These are phyloP conservation scores for Ascochyta koolunga DNA, from an alignment of 2,329 filamentous ascomycete species.

Conservation along the genomic window DNA sequence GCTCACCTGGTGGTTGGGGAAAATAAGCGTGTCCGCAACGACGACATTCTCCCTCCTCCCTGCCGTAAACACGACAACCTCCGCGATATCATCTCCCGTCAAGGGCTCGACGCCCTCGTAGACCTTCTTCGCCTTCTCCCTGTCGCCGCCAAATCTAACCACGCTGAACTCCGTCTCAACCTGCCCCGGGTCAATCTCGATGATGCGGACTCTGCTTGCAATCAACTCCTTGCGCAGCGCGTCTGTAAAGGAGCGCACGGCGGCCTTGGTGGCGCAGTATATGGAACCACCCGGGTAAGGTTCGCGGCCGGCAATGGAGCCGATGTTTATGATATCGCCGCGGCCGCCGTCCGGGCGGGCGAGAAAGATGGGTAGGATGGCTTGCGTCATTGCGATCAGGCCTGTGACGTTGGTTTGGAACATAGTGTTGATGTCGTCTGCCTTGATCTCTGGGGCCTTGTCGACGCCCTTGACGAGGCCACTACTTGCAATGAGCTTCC, in stretches of 20 bases:
- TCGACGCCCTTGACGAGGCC: conserved; percentile 90
- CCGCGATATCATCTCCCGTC: conserved; percentile 88
- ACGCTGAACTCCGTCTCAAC: conserved; percentile 94
- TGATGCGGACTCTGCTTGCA: conserved; percentile 78
- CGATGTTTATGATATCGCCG: conserved; percentile 96
- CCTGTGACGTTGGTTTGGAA: conserved; percentile 93
- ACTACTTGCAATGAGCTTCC: conserved; percentile 51
- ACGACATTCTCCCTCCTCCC: conserved; percentile 89
- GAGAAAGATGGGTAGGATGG: conserved; percentile 82
- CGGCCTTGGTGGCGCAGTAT: conserved; percentile 93
- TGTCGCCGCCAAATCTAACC: conserved; percentile 87
- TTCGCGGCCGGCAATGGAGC: conserved; percentile 88
- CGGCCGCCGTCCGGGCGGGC: conserved; percentile 69
- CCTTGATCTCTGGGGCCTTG: conserved; percentile 79
- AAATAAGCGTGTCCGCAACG: conserved; percentile 84
- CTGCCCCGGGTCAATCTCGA: conserved; percentile 89
- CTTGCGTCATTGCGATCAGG: conserved; percentile 95
- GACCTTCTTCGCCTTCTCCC: conserved; percentile 85
- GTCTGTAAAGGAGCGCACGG: conserved; percentile 84
- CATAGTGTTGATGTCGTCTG: conserved; percentile 85
- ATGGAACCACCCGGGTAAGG: conserved; percentile 85
- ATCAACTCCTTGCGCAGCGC: conserved; percentile 83
- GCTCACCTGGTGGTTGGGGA: conserved; percentile 85
- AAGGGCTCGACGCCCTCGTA: conserved; percentile 76
- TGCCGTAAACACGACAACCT: conserved; percentile 85